Conservation (phyloP, 2,329 filamentous ascomycete genomes). For the Pleoardoris graminearum region DNA sequence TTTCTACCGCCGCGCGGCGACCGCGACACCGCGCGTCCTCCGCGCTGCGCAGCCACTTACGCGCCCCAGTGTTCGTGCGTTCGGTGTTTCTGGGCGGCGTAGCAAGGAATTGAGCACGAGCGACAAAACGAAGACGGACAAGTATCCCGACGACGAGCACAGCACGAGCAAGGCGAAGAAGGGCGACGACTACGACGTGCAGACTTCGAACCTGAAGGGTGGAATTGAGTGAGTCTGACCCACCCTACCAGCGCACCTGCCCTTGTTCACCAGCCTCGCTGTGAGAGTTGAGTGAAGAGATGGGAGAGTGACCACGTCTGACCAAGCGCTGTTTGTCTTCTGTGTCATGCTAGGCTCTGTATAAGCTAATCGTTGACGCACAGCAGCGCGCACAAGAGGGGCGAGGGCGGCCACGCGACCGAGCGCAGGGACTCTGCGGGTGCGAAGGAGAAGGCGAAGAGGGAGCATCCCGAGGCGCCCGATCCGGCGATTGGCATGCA, state of each 20-base stretch:
- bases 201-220: slow-evolving; percentile 32
- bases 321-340: too few relatives aligned
- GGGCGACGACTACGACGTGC: slow-evolving; percentile 41
- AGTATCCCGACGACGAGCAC: slow-evolving; percentile 29
- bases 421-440: slow-evolving; percentile 43
- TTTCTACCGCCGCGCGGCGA: slow-evolving; percentile 39
- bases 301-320: too few relatives aligned
- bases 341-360: too few relatives aligned
- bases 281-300: too few relatives aligned
- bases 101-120: slow-evolving; percentile 22
- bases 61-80: slow-evolving; percentile 8
- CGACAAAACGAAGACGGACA: slow-evolving; percentile 28
- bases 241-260: too few relatives aligned
- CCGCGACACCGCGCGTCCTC: neutral
- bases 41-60: slow-evolving; percentile 16
- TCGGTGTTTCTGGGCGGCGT: slow-evolving; percentile 3
- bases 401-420: slow-evolving; percentile 48
- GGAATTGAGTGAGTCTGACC: slow-evolving; percentile 43
- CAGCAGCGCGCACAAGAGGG: slow-evolving; percentile 29
- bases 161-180: slow-evolving; percentile 35
- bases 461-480: slow-evolving; percentile 53
- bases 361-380: neutral
- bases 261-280: neutral
- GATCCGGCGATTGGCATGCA: slow-evolving; percentile 55
- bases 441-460: slow-evolving; percentile 48